Base-by-base conservation (phyloP, 352 stramenopile genomes). In the Pythium aquatile region DNA sequence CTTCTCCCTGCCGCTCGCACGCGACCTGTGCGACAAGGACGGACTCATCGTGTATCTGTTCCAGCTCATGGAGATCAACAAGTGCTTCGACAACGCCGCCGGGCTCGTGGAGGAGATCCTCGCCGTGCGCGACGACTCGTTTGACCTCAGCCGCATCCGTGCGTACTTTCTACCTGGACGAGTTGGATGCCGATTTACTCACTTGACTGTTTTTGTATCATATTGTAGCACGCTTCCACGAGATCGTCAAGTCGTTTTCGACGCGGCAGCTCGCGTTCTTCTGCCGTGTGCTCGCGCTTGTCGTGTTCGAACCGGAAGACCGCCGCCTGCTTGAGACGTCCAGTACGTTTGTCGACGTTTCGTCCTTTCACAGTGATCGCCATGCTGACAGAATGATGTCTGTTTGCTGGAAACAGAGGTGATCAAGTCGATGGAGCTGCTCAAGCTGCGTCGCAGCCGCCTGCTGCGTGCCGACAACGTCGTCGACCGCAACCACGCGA, bases 291-390 rank as follows among this genome's bases (percentile, higher is more conserved):
- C 78, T 99, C 26, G 95, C 93, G 3, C 78, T 99, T 7, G 80
- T 98, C 6, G 81, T 98, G 24, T 98, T 98, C 76, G 94, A 98
- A 65, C 93, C 93, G 1, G 96, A 98, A 69, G 96, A 98, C 65
- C 85, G 96, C 17, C 84, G 96, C 35, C 73, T 98, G 1, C 74
- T 98, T 26, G 94, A 98, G 61, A 96, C 80, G 58, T 90, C 92
- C 17, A 92, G 85, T 94, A 64, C 33, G 76, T 81, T 28, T 13
- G 3, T 17, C 44, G 13, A n/a, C 44, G 1, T 13, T 13, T 55
- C 42, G 6, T 57, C 16, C 16, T 37, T 49, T 20, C 13, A 52
- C 3, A 17, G 4, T 35, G 11, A 17, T 28, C 5, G 28, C 10
- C 66, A 26, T 63, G 30, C 28, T 61, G n/a, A 78, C 20, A 24